Percentiles rank a stretch among this genome's conserved stretches.
Conservation (phyloP, 1,284 basidiomycete genomes). For the Pseudozyma sp. region DNA sequence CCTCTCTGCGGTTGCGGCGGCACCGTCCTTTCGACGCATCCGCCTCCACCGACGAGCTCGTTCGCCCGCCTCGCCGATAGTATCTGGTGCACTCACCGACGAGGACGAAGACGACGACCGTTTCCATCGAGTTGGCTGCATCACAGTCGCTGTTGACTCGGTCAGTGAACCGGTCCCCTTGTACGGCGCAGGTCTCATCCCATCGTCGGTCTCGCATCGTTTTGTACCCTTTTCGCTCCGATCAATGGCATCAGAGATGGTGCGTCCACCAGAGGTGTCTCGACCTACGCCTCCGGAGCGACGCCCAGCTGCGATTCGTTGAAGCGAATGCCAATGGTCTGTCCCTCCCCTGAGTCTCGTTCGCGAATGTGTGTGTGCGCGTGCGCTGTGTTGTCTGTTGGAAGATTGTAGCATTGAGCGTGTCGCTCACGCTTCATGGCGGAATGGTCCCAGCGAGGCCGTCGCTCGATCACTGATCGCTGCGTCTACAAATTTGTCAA, state of each 20-base stretch:
- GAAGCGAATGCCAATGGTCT: constrained; percentile 3
- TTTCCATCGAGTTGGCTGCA: neutral
- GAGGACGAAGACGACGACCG: neutral
- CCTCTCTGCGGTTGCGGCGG: constrained; percentile 6
- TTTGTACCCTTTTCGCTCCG: constrained; percentile 19
- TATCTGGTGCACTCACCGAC: no score
- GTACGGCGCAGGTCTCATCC: constrained; percentile 4
- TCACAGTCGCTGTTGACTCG: neutral
- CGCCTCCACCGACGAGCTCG: neutral
- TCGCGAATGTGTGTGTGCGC: neutral
- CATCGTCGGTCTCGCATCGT: constrained; percentile 15
- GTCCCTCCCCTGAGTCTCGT: neutral
- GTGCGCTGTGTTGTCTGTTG: neutral
- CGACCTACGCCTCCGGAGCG: constrained; percentile 1
- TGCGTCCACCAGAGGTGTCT: constrained; percentile 41
- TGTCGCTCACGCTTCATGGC: no score
- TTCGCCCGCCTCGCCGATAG: neutral
- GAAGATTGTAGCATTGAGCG: no score
- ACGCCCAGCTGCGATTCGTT: constrained; percentile 11
- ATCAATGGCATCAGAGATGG: constrained; percentile 48
- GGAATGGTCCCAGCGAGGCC: no score
- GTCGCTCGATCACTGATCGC: no score
- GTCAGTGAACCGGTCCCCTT: constrained; percentile 15
- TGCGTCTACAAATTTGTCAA: no score
- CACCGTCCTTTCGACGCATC: neutral